Evolutionary conservation across 2,329 filamentous ascomycete species (phyloP).

Genomic region (Phialophora tarda): DNA sequence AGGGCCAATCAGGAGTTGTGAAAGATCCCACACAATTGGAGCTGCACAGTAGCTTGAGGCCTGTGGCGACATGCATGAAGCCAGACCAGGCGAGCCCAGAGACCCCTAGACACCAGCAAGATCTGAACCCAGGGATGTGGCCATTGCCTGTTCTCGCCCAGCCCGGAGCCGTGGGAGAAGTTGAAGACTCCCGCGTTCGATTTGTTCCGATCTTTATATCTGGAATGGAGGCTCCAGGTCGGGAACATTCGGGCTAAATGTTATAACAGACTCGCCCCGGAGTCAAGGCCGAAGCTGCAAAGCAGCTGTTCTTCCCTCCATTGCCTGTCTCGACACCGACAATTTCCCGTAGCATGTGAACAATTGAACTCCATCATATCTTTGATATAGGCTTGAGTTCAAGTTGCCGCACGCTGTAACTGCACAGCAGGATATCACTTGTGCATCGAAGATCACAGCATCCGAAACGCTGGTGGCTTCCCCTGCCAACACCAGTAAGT

Average conservation of each 20-base stretch:
- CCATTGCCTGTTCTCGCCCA: not conserved
- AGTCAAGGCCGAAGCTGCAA: constrained; percentile 1
- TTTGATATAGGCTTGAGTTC: not conserved
- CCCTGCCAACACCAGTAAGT: not conserved
- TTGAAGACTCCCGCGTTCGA: constrained; percentile 4
- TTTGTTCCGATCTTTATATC: constrained; percentile 24
- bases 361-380: not conserved
- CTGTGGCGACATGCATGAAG: constrained; percentile 19
- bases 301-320: constrained; percentile 11
- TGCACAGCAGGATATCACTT: not conserved
- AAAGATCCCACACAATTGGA: constrained; percentile 2
- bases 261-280: constrained; percentile 1
- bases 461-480: not conserved
- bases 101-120: not conserved
- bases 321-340: not conserved
- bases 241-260: constrained; percentile 17
- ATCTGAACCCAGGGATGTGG: not conserved
- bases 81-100: constrained; percentile 6
- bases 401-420: not conserved
- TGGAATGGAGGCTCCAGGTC: constrained; percentile 5
- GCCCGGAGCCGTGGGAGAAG: not conserved
- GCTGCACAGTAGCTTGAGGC: not conserved
- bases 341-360: constrained; percentile 10
- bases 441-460: not conserved
- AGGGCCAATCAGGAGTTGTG: constrained; percentile 4